These are phyloP conservation scores for Pseudogymnoascus sp. DNA, from an alignment of 2,329 filamentous ascomycete genomes.

Conservation along the genomic window DNA sequence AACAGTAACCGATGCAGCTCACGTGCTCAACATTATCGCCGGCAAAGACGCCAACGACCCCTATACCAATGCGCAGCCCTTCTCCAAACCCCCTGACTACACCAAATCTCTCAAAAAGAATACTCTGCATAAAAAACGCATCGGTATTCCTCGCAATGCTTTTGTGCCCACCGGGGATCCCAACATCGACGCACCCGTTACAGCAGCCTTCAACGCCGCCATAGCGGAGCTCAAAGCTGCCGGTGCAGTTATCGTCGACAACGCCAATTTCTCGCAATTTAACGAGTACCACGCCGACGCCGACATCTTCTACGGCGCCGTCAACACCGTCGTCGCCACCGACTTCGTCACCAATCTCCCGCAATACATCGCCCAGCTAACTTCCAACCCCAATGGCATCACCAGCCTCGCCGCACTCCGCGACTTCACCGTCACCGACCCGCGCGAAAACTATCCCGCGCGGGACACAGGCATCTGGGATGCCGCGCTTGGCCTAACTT, in stretches of 20 bases:
- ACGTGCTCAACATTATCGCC: constrained; percentile 55
- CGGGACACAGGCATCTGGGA: constrained; percentile 55
- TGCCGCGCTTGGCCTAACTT: constrained; percentile 41
- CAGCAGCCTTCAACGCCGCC: constrained; percentile 49
- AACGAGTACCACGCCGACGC: constrained; percentile 35
- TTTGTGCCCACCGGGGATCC: constrained; percentile 33
- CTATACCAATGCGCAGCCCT: constrained; percentile 55
- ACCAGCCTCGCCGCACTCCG: constrained; percentile 43
- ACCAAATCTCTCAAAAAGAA: constrained; percentile 48
- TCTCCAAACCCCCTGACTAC: constrained; percentile 50
- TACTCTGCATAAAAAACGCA: constrained; percentile 48
- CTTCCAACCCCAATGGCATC: constrained; percentile 51
- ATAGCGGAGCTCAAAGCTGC: constrained; percentile 45
- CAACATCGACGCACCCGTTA: constrained; percentile 33
- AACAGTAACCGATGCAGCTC: constrained; percentile 58
- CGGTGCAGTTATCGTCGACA: constrained; percentile 54
- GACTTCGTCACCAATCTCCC: constrained; percentile 54
- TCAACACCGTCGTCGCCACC: constrained; percentile 42
- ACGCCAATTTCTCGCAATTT: constrained; percentile 51
- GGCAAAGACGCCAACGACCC: constrained; percentile 55
- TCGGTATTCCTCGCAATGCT: constrained; percentile 57
- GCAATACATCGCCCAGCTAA: constrained; percentile 49
- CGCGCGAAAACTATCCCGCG: constrained; percentile 51
- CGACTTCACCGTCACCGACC: constrained; percentile 46
- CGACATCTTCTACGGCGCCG: constrained; percentile 20